phyloP scores from a whole-genome alignment of 257 asterid species.

The Penstemon newberryi region DNA sequence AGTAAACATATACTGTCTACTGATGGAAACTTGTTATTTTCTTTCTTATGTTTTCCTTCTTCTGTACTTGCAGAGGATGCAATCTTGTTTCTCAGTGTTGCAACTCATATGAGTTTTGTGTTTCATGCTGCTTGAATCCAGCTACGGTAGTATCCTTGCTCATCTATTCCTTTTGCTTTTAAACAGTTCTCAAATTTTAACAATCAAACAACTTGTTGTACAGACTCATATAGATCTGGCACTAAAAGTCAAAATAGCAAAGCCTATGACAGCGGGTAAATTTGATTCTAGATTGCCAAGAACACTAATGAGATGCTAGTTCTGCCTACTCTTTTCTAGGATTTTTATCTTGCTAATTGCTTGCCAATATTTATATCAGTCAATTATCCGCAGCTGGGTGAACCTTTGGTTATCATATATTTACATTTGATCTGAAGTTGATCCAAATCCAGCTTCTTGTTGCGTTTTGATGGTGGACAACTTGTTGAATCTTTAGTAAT shows the following conservation, averaged over 20 bases:
- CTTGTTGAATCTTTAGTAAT: background rate
- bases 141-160: constrained; percentile 47
- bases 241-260: constrained; percentile 63
- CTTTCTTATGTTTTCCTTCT: constrained; percentile 12
- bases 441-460: constrained; percentile 9
- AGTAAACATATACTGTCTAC: constrained; percentile 12
- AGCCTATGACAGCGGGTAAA: constrained; percentile 78
- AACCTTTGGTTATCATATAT: background rate
- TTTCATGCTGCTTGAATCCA: constrained; percentile 95
- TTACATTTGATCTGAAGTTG: constrained; percentile 8
- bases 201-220: constrained; percentile 23
- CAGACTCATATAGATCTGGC: constrained; percentile 60
- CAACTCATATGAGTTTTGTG: constrained; percentile 87
- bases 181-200: constrained; percentile 23
- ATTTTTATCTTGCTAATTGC: constrained; percentile 2
- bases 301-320: constrained; percentile 18
- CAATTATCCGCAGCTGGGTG: constrained; percentile 5
- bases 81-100: constrained; percentile 77
- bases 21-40: constrained; percentile 21
- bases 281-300: constrained; percentile 12
- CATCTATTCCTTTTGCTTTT: background rate
- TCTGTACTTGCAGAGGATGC: constrained; percentile 68
- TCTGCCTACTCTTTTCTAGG: background rate
- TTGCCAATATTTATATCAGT: constrained; percentile 14
- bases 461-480: constrained; percentile 16